Evolutionary conservation across 495 filamentous ascomycete genomes (phyloP).

Genomic region (Viridothelium virens): DNA sequence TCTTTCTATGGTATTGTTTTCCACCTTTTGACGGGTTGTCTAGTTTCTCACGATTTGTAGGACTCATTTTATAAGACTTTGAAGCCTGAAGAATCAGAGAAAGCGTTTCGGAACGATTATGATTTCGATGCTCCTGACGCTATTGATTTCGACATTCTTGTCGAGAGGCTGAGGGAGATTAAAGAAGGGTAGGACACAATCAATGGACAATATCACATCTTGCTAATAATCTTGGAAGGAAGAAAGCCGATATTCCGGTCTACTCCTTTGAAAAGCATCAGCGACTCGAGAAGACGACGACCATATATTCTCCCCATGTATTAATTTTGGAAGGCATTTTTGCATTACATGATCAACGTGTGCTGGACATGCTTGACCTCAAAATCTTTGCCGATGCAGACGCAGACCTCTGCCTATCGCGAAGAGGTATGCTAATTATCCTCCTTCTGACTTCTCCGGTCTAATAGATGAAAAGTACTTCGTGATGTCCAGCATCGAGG

Average conservation of each 20-base stretch:
- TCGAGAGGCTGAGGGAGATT: constrained; percentile 71
- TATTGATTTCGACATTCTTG: constrained; percentile 87
- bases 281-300: constrained; percentile 65
- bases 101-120: constrained; percentile 81
- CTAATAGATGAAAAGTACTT: constrained; percentile 50
- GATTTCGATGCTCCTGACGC: constrained; percentile 92
- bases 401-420: constrained; percentile 83
- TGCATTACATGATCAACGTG: constrained; percentile 79
- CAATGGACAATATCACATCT: background rate
- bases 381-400: constrained; percentile 98
- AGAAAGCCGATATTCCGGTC: constrained; percentile 83
- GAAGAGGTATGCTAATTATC: constrained; percentile 59
- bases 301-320: constrained; percentile 93
- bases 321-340: constrained; percentile 93
- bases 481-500: constrained; percentile 81
- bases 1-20: constrained; percentile 68
- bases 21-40: constrained; percentile 7
- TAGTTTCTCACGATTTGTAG: constrained; percentile 39
- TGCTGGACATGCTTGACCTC: constrained; percentile 83
- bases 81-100: constrained; percentile 59
- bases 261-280: constrained; percentile 95
- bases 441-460: background rate
- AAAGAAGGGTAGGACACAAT: constrained; percentile 71
- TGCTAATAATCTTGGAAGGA: constrained; percentile 44
- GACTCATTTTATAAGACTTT: constrained; percentile 95